Evolutionary conservation across 2,329 filamentous ascomycete species (phyloP).

Genomic region (Cytospora paraplurivora): DNA sequence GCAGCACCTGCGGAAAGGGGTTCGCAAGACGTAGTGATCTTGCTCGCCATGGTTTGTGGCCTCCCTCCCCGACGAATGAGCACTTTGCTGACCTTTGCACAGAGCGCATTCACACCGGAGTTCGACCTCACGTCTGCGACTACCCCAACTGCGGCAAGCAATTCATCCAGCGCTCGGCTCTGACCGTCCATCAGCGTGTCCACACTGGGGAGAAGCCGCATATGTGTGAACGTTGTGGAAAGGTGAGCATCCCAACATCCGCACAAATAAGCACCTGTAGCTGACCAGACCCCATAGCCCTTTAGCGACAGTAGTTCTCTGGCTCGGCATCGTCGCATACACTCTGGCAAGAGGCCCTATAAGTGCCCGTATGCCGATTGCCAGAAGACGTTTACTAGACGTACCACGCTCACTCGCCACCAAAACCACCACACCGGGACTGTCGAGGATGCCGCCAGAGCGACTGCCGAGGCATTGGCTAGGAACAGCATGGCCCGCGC

Average conservation of each 20-base stretch:
- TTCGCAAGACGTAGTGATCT: constrained; percentile 94
- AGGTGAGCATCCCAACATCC: constrained; percentile 59
- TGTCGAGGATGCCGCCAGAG: constrained; percentile 87
- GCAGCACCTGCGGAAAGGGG: constrained; percentile 84
- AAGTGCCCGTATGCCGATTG: constrained; percentile 97
- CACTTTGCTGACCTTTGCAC: constrained; percentile 34
- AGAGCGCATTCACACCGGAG: constrained; percentile 95
- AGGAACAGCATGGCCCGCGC: constrained; percentile 42
- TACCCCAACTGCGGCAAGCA: constrained; percentile 87
- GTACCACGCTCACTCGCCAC: constrained; percentile 91
- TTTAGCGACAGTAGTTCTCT: constrained; percentile 97
- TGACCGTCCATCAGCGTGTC: constrained; percentile 93
- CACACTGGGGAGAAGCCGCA: constrained; percentile 99
- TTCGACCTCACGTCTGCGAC: constrained; percentile 90
- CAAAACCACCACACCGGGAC: constrained; percentile 96
- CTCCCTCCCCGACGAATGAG: background rate
- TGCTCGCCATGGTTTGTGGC: constrained; percentile 72
- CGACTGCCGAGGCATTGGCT: constrained; percentile 83
- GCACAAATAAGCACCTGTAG: background rate
- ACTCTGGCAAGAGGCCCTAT: constrained; percentile 93
- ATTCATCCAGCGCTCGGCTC: constrained; percentile 93
- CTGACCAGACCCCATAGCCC: constrained; percentile 57
- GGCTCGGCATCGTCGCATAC: constrained; percentile 89
- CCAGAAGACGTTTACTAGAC: constrained; percentile 96
- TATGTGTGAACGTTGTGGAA: constrained; percentile 94